Percentiles rank a stretch among this genome's conserved stretches.
These are phyloP conservation scores for Hydrangea macrophylla DNA, from an alignment of 148 eudicot species.

Conservation along the genomic window DNA sequence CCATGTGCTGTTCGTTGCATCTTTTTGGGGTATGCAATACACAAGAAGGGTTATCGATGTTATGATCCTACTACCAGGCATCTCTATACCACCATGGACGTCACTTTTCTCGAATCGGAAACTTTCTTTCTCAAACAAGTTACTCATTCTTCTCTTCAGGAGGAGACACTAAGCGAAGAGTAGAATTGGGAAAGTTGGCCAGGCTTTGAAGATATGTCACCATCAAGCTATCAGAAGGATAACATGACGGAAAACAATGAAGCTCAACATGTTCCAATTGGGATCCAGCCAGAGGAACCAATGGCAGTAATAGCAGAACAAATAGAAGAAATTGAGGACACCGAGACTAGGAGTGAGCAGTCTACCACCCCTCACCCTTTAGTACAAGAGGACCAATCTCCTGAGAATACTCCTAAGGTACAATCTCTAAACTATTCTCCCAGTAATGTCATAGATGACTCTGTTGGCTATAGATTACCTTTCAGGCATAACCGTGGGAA, in stretches of 20 bases:
- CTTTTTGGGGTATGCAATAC: not conserved
- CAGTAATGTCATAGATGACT: not conserved
- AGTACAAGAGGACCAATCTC: not conserved
- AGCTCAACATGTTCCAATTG: no score
- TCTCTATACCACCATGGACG: not conserved
- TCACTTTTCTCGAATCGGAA: not conserved
- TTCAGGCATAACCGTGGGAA: not conserved
- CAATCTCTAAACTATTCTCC: not conserved
- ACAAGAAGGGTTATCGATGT: no score
- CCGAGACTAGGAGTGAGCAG: not conserved
- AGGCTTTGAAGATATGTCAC: not conserved
- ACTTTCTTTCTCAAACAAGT: no score
- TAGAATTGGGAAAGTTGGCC: no score
- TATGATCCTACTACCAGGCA: not conserved
- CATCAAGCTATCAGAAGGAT: not conserved
- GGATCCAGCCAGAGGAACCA: not conserved
- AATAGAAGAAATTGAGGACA: not conserved
- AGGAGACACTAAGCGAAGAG: no score
- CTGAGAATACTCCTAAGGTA: not conserved
- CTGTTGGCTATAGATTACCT: no score
- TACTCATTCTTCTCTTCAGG: slow-evolving; percentile 1
- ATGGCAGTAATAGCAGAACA: not conserved
- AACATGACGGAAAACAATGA: no score
- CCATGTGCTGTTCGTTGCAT: not conserved
- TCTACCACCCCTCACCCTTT: not conserved